Evolutionary conservation across 2,329 filamentous ascomycete genomes (phyloP), one percentile per base, ranked within the genome.

Genomic region (Macrophomina phaseolina): DNA sequence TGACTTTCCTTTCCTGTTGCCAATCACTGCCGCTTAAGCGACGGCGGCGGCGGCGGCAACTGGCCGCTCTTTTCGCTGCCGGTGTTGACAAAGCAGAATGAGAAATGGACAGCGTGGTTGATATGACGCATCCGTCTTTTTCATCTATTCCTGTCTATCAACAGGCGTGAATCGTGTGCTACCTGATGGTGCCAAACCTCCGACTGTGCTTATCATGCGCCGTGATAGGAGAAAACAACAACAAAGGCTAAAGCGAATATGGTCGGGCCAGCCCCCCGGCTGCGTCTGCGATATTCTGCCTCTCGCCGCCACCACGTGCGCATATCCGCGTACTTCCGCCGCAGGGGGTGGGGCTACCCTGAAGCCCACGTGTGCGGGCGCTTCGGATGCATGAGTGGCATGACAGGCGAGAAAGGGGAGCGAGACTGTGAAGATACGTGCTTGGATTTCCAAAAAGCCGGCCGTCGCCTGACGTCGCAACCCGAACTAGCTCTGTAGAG

Each of bases 91-190:
- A 28, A 23, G 32, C 58, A 62, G 9, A 7, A 23, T 23, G 11
- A 38, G 40, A 58, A 36, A 14, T 12, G 36, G 36, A 45, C 30
- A 46, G 14, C 28, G n/a, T 16, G 36, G 28, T 46, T 46, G 40
- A 34, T 12, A 40, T 18, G 40, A 60, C 56, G 16, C 16, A 42
- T 48, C 40, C 23, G 28, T 58, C 38, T 23, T 58, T 48, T 36
- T 49, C 32, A 38, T 62, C 58, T 62, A 49, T 62, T 49, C 58
- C 42, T 62, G 58, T 62, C 56, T 61, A 61, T 46, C 23, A 48
- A 61, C 28, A 62, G 58, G 45, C 16, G 14, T 62, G 45, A 36
- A 5, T 62, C 42, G 45, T 62, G 45, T 32, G 28, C 30, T 62
- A 62, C 42, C 9, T 38, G 23, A 46, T 8, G 16, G 28, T 46